Base-by-base conservation (phyloP, 805 yeast species). In the Teunomyces lycoperdinae region DNA sequence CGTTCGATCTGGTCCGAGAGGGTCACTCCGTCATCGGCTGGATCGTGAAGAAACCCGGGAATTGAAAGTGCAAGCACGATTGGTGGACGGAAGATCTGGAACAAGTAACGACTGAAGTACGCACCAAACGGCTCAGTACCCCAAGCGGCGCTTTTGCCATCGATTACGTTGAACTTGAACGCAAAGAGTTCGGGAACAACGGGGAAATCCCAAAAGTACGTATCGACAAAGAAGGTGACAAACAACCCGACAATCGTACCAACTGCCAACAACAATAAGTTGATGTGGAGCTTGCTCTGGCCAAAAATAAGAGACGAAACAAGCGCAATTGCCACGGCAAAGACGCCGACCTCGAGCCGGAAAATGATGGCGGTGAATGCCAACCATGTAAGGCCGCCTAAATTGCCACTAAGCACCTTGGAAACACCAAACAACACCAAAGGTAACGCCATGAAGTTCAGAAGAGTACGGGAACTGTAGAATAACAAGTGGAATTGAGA, bases 391-490 rank as follows among this genome's bases (percentile, higher is more conserved):
- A 90, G 63, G 0, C 78, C 72, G 5, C 70, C 51, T 50, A 70
- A 69, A 42, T 78, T 71, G 9, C 84, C 88, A 14, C 55, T 53
- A 11, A 88, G 54, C 11, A 82, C 56, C 57, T 71, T 72, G 4
- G 81, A 71, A 38, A 85, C 53, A 0, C 86, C 85, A 41, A 68
- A 56, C 47, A 79, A 78, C 3, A 85, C 84, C 32, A 88, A 58
- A 3, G 97, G 97, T 46, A 92, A 69, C 2, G 87, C 90, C 48
- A 91, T 69, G 56, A 85, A 86, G 65, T 92, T 92, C n/a, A 97
- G 97, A 49, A 92, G 71, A 0, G 96, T 81, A 55, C 97, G 75
- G 2, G 96, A 77, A n/a, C 87, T 74, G 62, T 92, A 92, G 68
- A 73, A 92, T 50, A 85, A 67, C 14, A 89, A 51, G 62, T 92